Conservation (phyloP, 2,329 filamentous ascomycete species). For the Drechslerella coelobrocha region DNA sequence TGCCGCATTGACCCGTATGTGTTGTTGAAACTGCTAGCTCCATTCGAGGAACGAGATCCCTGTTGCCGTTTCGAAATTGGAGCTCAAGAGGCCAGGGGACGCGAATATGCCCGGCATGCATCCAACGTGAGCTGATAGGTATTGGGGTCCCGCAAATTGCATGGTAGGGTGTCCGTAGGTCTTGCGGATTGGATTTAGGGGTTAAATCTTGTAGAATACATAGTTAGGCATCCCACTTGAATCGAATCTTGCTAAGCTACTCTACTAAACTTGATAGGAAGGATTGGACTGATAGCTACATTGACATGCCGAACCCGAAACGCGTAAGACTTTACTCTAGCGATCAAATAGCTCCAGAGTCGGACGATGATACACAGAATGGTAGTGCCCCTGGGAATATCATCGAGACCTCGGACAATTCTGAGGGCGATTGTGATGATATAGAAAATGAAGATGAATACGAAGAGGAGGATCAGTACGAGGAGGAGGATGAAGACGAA, state of each 20-base stretch:
- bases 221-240: not conserved
- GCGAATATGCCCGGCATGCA: not conserved
- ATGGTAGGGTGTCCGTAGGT: too few species aligned
- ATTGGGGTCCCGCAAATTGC: too few species aligned
- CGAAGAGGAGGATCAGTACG: slow-evolving; percentile 9
- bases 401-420: too few species aligned
- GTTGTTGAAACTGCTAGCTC: not conserved
- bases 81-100: not conserved
- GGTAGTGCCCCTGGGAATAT: not conserved
- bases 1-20: not conserved
- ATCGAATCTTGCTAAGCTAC: not conserved
- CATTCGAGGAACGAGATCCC: too few species aligned
- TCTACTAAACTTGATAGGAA: not conserved
- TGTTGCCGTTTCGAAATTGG: slow-evolving; percentile 7
- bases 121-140: too few species aligned
- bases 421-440: too few species aligned
- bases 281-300: not conserved
- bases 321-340: slow-evolving; percentile 9
- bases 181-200: too few species aligned
- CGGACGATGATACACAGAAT: slow-evolving; percentile 14
- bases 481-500: slow-evolving; percentile 37
- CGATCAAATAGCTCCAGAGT: slow-evolving; percentile 2
- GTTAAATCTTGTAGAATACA: too few species aligned
- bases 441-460: not conserved
- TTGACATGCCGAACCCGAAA: slow-evolving; percentile 6